A percentile compares a stretch with the other conserved stretches of the same genome.
phyloP scores from a whole-genome alignment of 192 early-diverging fungal species.

The Backusella parvicylindrica region DNA sequence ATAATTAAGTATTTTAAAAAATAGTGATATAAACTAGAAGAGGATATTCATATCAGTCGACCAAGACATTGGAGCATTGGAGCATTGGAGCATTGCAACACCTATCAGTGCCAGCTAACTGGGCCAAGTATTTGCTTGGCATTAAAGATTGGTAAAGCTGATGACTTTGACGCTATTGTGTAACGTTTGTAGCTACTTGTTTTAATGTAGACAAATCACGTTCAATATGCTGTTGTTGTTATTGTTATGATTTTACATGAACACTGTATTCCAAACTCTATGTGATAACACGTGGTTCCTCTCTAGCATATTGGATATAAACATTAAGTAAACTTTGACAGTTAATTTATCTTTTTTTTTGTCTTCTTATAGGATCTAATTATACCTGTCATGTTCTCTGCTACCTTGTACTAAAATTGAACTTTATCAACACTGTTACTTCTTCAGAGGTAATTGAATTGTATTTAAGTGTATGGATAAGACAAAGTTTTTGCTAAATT shows the following conservation, averaged over 20 bases:
- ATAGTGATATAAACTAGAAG: no score
- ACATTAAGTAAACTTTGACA: neutral
- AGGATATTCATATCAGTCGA: no score
- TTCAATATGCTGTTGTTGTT: neutral
- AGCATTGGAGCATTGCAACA: no score
- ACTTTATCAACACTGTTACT: no score
- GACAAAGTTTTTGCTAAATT: no score
- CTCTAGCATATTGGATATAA: neutral
- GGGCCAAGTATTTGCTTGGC: neutral
- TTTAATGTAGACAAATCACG: slow-evolving; percentile 10
- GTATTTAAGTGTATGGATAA: no score
- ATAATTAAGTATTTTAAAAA: no score
- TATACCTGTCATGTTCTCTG: neutral
- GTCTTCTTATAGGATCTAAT: neutral
- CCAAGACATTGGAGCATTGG: no score
- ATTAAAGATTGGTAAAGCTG: neutral
- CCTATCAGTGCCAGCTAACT: no score
- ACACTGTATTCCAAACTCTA: neutral
- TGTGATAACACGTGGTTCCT: neutral
- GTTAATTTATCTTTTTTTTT: neutral
- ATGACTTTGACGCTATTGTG: neutral
- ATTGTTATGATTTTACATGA: slow-evolving; percentile 11
- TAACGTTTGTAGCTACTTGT: neutral
- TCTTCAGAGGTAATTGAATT: no score
- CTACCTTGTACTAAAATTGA: no score